Evolutionary conservation across 2,329 filamentous ascomycete species (phyloP), one percentile per base, ranked within the genome.

Genomic region (Fusarium fujikuroi): DNA sequence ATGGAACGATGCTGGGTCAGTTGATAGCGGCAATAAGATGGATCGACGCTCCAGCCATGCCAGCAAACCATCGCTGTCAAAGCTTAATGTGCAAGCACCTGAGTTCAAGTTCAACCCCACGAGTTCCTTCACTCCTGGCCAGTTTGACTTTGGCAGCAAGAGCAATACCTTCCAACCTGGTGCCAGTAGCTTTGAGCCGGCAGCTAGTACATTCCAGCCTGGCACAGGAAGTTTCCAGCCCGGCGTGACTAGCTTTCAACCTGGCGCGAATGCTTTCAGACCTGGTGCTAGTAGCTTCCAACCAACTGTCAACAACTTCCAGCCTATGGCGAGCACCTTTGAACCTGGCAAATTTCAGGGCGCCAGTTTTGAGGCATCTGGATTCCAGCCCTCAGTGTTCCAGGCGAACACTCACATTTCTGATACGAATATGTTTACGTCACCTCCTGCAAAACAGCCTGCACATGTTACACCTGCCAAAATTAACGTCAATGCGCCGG

Each of bases 11-110:
- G 80, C 83, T 11, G 81, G 83, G 32, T 84, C 87, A 19, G 76
- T 80, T 44, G 42, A 37, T 46, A 76, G 82, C 32, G 58, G 61
- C 6, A 80, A 80, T 49, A 82, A 81, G 74, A 75, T 80, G 32
- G 77, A 81, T 28, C 79, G 83, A 36, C 83, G 84, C 47, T 84
- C 82, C 21, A 83, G 85, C 16, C 92, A 95, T 77, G 87, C 86
- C 23, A 92, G 91, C 79, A 93, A 92, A 76, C 86, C 91, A 7
- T 95, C 90, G 1, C 82, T 91, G 47, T 94, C 94, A 2, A 95
- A 92, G 75, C 88, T 98, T 75, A 98, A 98, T 77, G 95, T 97
- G 36, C 90, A 92, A 70, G 95, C 95, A 0, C 93, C 95, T 52
- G 94, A 96, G 78, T 98, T 98, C 85, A 94, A 92, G 76, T 95